A percentile compares a stretch with the other conserved stretches of the same genome.
phyloP scores from a whole-genome alignment of 495 filamentous ascomycete species.

The Trichocladium uniseriatum region DNA sequence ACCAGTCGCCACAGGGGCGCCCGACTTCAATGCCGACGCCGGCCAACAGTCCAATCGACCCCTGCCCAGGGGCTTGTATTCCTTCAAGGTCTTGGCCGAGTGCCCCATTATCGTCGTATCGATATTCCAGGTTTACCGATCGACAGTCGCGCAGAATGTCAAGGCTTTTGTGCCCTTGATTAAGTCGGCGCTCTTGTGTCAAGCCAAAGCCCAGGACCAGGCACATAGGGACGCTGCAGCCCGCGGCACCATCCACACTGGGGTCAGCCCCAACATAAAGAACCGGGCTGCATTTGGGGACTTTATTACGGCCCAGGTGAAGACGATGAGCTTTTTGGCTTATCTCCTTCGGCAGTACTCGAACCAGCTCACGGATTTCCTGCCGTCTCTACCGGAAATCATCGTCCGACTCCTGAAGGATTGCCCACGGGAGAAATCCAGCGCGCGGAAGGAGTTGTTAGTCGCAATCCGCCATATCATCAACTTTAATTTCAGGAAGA shows the following conservation, averaged over 20 bases:
- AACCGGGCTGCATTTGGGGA: constrained; percentile 93
- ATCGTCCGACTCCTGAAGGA: constrained; percentile 89
- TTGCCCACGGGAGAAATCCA: constrained; percentile 87
- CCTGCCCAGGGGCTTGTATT: constrained; percentile 87
- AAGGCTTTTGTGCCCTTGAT: constrained; percentile 89
- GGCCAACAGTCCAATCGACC: constrained; percentile 72
- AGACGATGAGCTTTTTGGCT: constrained; percentile 98
- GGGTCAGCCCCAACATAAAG: constrained; percentile 88
- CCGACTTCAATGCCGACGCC: constrained; percentile 51
- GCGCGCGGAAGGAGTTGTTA: constrained; percentile 85
- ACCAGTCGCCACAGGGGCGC: constrained; percentile 58
- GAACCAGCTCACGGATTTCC: constrained; percentile 78
- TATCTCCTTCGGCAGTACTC: constrained; percentile 87
- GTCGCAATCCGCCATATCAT: constrained; percentile 98
- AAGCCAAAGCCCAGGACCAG: constrained; percentile 88
- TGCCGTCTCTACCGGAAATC: constrained; percentile 78
- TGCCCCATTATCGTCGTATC: constrained; percentile 99
- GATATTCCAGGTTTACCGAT: constrained; percentile 86
- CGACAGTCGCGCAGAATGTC: constrained; percentile 71
- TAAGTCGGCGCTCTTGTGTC: constrained; percentile 76
- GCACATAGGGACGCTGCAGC: constrained; percentile 76
- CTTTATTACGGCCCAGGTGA: constrained; percentile 95
- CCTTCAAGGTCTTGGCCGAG: constrained; percentile 96
- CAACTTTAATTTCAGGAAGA: constrained; percentile 96
- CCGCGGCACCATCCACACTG: constrained; percentile 73